phyloP scores from a whole-genome alignment of 2,329 filamentous ascomycete species.

The Claviceps africana region DNA sequence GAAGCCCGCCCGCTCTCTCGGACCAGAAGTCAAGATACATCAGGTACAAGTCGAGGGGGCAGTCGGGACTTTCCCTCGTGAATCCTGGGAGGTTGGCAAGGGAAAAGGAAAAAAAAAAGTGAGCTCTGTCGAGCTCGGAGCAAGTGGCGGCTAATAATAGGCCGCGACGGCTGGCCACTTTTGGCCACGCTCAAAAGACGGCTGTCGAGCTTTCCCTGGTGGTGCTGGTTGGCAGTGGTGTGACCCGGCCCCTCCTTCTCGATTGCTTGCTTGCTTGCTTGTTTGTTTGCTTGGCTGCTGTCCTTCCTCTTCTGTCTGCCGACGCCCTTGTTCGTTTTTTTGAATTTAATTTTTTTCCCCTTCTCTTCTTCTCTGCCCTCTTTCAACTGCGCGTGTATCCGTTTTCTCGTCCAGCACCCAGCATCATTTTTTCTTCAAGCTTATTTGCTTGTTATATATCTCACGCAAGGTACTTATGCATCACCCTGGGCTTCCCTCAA shows the following conservation, averaged over 20 bases:
- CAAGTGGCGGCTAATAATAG: not conserved
- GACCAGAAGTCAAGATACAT: not conserved
- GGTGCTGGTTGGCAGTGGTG: not conserved
- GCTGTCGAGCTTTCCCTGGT: not conserved
- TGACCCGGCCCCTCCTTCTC: conserved; percentile 4
- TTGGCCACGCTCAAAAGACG: not conserved
- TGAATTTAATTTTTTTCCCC: not conserved
- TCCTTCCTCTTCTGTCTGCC: not conserved
- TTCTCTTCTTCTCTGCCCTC: conserved; percentile 1
- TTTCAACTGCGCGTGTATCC: conserved; percentile 4
- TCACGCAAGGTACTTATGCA: conserved; percentile 3
- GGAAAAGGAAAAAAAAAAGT: too few species aligned
- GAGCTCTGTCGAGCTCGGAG: not conserved
- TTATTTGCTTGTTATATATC: conserved; percentile 3
- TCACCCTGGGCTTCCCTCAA: not conserved
- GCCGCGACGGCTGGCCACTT: not conserved
- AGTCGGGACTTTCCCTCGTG: too few species aligned
- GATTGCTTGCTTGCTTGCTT: conserved; percentile 4
- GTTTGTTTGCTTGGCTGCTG: conserved; percentile 1
- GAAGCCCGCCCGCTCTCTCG: not conserved
- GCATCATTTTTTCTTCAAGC: conserved; percentile 5
- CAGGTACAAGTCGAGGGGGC: not conserved
- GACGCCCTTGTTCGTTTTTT: not conserved
- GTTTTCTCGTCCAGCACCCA: conserved; percentile 3
- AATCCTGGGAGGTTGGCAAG: too few species aligned